Percentiles rank a stretch among this genome's conserved stretches.
Evolutionary conservation across 176 grass and related monocot species (phyloP).

Genomic region (Avena eriantha): DNA sequence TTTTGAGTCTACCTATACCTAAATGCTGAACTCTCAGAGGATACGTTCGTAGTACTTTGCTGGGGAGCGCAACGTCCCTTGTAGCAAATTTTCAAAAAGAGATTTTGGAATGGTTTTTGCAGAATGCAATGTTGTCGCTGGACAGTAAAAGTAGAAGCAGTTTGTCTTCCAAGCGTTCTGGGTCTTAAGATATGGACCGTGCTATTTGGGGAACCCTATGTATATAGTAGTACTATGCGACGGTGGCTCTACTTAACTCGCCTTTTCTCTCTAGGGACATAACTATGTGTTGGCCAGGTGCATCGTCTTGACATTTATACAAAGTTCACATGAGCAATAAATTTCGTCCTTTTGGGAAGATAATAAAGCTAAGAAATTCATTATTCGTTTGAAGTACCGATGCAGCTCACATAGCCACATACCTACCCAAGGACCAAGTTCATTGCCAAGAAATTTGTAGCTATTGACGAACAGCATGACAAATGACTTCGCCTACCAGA

Average conservation of each 20-base stretch:
- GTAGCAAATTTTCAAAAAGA: neutral
- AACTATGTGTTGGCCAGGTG: neutral
- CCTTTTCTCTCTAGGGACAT: neutral
- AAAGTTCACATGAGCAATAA: neutral
- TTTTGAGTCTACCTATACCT: neutral
- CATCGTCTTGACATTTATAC: neutral
- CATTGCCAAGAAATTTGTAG: neutral
- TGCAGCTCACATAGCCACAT: neutral
- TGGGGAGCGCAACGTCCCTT: neutral
- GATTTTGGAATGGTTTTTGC: neutral
- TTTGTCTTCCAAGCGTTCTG: neutral
- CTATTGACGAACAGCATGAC: neutral
- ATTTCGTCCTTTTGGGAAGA: neutral
- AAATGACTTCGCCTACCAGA: neutral
- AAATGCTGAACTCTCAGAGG: neutral
- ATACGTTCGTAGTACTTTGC: neutral
- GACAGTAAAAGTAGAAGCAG: neutral
- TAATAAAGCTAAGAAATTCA: neutral
- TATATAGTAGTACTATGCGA: neutral
- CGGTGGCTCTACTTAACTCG: neutral
- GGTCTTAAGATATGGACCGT: neutral
- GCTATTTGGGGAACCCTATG: neutral
- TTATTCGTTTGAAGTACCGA: neutral
- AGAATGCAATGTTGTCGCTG: neutral
- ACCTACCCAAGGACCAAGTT: neutral